Evolutionary conservation across 495 filamentous ascomycete genomes (phyloP).

Genomic region (Aspergillus taichungensis): DNA sequence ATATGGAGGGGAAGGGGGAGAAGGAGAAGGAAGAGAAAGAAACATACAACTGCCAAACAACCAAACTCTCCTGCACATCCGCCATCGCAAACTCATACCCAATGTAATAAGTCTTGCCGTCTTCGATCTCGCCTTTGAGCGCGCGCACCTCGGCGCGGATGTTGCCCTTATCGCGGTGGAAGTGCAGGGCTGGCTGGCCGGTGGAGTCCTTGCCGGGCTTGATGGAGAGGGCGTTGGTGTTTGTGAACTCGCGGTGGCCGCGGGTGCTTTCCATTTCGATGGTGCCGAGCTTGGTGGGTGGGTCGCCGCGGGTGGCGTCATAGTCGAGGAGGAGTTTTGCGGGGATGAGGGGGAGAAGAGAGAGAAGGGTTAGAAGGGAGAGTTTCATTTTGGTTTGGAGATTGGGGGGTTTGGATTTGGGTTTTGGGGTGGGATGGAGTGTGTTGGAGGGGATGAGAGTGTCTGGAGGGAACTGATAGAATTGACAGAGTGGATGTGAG

Average conservation of each 20-base stretch:
- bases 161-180: conserved; percentile 7
- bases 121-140: not conserved
- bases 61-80: conserved; percentile 4
- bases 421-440: too few relatives aligned
- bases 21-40: not conserved
- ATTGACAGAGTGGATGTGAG: too few relatives aligned
- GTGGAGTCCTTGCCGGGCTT: conserved; percentile 6
- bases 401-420: too few relatives aligned
- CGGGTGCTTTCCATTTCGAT: conserved; percentile 1
- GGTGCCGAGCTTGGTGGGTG: conserved; percentile 1
- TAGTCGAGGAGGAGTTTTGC: not conserved
- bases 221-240: conserved; percentile 6
- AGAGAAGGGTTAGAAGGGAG: too few relatives aligned
- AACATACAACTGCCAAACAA: conserved; percentile 9
- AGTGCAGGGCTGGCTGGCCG: conserved; percentile 3
- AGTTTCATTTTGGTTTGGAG: too few relatives aligned
- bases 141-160: conserved; percentile 8
- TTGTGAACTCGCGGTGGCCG: conserved; percentile 1
- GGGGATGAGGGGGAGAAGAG: too few relatives aligned
- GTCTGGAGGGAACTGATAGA: too few relatives aligned
- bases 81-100: conserved; percentile 6
- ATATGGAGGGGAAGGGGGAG: too few relatives aligned
- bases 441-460: too few relatives aligned
- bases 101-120: conserved; percentile 7
- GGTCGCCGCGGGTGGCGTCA: conserved; percentile 1